Percentiles rank a stretch among this genome's conserved stretches.
phyloP scores from a whole-genome alignment of 805 yeast species.

The Alloascoidea africana region DNA sequence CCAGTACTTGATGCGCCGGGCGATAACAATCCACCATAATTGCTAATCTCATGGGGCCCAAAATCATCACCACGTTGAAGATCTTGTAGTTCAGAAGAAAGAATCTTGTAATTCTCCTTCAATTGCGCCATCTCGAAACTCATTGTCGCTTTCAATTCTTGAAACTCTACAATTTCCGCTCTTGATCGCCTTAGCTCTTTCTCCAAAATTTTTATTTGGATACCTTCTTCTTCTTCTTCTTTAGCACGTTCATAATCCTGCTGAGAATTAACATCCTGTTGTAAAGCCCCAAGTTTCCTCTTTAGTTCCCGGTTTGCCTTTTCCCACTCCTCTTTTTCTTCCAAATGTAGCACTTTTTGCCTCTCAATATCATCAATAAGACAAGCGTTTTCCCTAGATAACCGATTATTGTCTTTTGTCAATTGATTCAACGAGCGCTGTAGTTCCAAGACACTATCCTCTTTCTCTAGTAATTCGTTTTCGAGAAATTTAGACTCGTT shows the following conservation, averaged over 20 bases:
- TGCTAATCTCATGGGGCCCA: no score
- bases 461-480: background rate
- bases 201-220: background rate
- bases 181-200: background rate
- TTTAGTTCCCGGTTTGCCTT: background rate
- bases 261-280: background rate
- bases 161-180: no score
- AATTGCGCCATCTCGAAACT: no score
- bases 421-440: background rate
- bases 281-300: background rate
- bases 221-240: background rate
- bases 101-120: no score
- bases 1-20: no score
- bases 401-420: background rate
- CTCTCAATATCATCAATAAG: background rate
- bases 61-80: no score
- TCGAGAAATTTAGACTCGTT: background rate
- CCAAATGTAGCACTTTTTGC: background rate
- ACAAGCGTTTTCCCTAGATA: background rate
- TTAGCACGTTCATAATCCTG: background rate
- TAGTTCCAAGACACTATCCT: background rate
- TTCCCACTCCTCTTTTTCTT: slow-evolving; percentile 1
- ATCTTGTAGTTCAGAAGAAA: no score
- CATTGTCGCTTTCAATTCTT: no score
- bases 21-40: no score